A percentile compares a stretch with the other conserved stretches of the same genome.
Conservation (phyloP, 2,329 filamentous ascomycete species). For the Sporothrix euskadiensis region DNA sequence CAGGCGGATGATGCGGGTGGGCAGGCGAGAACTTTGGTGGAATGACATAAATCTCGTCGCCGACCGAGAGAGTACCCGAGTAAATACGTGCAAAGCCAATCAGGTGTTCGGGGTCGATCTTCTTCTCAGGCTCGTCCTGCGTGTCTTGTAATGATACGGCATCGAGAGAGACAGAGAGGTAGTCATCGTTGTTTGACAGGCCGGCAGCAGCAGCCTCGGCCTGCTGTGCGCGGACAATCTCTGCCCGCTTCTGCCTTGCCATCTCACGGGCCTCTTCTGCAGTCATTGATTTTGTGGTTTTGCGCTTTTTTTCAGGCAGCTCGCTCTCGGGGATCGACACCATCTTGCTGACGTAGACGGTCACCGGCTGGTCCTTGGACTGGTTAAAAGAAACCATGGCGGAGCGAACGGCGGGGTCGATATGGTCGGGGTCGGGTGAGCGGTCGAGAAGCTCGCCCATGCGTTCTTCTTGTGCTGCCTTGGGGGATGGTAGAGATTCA, state of each 20-base stretch:
- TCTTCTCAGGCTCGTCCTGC: slow-evolving; percentile 50
- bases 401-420: slow-evolving; percentile 69
- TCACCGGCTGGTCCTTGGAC: slow-evolving; percentile 69
- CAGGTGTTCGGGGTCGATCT: slow-evolving; percentile 77
- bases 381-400: slow-evolving; percentile 82
- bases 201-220: slow-evolving; percentile 36
- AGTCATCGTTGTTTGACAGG: slow-evolving; percentile 40
- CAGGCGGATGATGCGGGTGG: slow-evolving; percentile 67
- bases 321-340: slow-evolving; percentile 92
- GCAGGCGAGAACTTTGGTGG: slow-evolving; percentile 91
- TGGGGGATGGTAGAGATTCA: slow-evolving; percentile 86
- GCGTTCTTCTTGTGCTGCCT: slow-evolving; percentile 73
- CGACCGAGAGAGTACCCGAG: slow-evolving; percentile 84
- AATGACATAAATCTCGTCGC: slow-evolving; percentile 87
- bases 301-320: slow-evolving; percentile 78
- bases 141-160: slow-evolving; percentile 16
- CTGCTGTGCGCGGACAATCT: slow-evolving; percentile 78
- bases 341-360: slow-evolving; percentile 98
- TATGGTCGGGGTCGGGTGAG: slow-evolving; percentile 73
- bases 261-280: slow-evolving; percentile 89
- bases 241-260: slow-evolving; percentile 83
- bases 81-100: slow-evolving; percentile 95
- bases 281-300: slow-evolving; percentile 66
- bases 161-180: slow-evolving; percentile 24
- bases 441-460: slow-evolving; percentile 76